Conservation (phyloP, 129 eudicot species). For the Scalesia atractyloides region DNA sequence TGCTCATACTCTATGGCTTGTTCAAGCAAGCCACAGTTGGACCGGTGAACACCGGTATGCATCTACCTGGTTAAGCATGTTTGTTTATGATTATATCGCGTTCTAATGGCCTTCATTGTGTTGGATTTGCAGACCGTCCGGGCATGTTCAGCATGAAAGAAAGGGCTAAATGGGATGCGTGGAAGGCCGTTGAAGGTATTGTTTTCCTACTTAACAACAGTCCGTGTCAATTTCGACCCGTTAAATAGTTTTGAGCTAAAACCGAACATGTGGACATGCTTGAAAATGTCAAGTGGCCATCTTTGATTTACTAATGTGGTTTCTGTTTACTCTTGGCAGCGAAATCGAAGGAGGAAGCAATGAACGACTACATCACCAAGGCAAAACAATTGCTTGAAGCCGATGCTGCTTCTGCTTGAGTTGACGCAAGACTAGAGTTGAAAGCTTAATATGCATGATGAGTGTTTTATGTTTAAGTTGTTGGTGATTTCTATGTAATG, state of each 20-base stretch:
- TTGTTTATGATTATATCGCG: background rate
- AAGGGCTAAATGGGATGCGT: constrained; percentile 97
- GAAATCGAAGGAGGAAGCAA: constrained; percentile 81
- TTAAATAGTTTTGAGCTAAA: constrained; percentile 5
- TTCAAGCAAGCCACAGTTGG: constrained; percentile 95
- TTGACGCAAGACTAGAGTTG: background rate
- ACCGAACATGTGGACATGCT: background rate
- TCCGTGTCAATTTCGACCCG: too few relatives aligned
- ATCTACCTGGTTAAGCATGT: background rate
- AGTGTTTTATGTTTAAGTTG: constrained; percentile 17
- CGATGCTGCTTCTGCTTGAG: constrained; percentile 35
- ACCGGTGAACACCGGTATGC: constrained; percentile 72
- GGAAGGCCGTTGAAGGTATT: constrained; percentile 94
- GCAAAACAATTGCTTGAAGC: constrained; percentile 88
- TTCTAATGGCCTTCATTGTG: background rate
- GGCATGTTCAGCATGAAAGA: constrained; percentile 85
- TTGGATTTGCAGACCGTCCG: constrained; percentile 71
- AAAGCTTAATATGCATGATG: constrained; percentile 11
- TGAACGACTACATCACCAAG: constrained; percentile 93
- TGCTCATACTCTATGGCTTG: constrained; percentile 79
- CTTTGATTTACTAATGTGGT: background rate
- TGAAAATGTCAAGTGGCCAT: background rate
- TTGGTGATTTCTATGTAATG: constrained; percentile 32
- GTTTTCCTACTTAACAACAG: background rate
- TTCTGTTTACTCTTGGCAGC: constrained; percentile 37